Base-by-base conservation (phyloP, 257 asterid species). In the Fraxinus excelsior region DNA sequence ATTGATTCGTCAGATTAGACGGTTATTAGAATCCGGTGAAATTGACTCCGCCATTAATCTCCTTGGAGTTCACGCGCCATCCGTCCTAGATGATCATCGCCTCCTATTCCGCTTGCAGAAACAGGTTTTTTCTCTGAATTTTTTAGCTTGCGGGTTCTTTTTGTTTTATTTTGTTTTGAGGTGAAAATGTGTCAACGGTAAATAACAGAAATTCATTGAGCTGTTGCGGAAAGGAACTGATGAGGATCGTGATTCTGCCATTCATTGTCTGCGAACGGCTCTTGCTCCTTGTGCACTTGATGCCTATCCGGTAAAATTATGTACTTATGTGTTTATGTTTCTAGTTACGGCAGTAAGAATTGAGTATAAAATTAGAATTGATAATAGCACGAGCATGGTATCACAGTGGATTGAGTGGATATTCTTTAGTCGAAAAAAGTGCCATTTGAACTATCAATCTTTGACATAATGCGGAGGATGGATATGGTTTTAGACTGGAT, bases 241-340 rank as follows among this genome's bases (percentile, higher is more conserved):
- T 42, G 88, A 89, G 87, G 97, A 88, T 83, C 96, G 96, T 32
- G 92, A 89, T 76, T 90, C 90, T 38, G 99, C 98, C 1, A 90
- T 96, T 44, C 77, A 88, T 73, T 96, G 96, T 71, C 86, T 88
- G 73, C 88, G 97, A 29, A 84, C 84, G 62, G 89, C 96, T 58
- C 96, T 96, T 49, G 98, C 98, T 18, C 97, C 99, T 18, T 92
- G 97, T 83, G 99, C 99, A 5, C 86, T 96, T 21, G 94, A 89
- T 88, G 99, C 98, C 67, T 96, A 96, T 78, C 99, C 98, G 85
- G 99, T 96, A 82, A 18, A 76, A 60, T 78, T 66, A 25, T 51
- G 31, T 46, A 19, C 4, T 79, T 21, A 2, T 76, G 7, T 78
- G 56, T 44, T n/a, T 49, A 0, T 73, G 12, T n/a, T 68, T 67